Evolutionary conservation across 345 rosid species (phyloP).

Genomic region (Triadica sebifera): DNA sequence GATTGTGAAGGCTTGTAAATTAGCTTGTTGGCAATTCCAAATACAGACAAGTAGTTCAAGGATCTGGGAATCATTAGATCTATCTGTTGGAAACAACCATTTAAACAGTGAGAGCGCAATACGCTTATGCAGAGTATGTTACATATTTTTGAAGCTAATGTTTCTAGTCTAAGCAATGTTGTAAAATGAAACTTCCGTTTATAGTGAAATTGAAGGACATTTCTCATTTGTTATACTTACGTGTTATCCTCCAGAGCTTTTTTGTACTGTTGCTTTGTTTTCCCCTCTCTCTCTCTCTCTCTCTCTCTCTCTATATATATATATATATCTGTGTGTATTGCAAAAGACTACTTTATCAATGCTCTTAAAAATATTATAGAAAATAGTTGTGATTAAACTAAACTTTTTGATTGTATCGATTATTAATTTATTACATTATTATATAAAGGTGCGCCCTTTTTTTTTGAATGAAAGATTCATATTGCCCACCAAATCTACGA

Average conservation of each 20-base stretch:
- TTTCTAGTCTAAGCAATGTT: slow-evolving; percentile 7
- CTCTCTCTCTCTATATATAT: too few relatives aligned
- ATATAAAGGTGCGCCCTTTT: too few relatives aligned
- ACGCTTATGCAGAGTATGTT: neutral
- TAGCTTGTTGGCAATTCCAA: slow-evolving; percentile 19
- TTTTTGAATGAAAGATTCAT: too few relatives aligned
- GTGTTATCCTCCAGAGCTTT: neutral
- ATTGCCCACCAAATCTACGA: too few relatives aligned
- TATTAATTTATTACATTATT: too few relatives aligned
- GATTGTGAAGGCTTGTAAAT: slow-evolving; percentile 18
- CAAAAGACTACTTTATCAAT: too few relatives aligned
- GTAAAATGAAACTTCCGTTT: slow-evolving; percentile 25
- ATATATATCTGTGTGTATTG: too few relatives aligned
- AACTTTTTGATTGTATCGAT: too few relatives aligned
- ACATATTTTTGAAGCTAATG: slow-evolving; percentile 20
- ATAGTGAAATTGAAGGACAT: slow-evolving; percentile 11
- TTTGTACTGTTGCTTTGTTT: too few relatives aligned
- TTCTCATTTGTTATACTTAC: neutral
- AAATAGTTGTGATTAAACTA: too few relatives aligned
- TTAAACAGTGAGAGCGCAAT: neutral
- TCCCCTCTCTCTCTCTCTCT: too few relatives aligned
- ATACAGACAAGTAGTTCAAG: slow-evolving; percentile 12
- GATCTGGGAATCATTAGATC: slow-evolving; percentile 18
- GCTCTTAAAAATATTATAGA: too few relatives aligned
- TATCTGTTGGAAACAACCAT: slow-evolving; percentile 4